Conservation (phyloP, 148 eudicot genomes). For the Linanthus parryae region DNA sequence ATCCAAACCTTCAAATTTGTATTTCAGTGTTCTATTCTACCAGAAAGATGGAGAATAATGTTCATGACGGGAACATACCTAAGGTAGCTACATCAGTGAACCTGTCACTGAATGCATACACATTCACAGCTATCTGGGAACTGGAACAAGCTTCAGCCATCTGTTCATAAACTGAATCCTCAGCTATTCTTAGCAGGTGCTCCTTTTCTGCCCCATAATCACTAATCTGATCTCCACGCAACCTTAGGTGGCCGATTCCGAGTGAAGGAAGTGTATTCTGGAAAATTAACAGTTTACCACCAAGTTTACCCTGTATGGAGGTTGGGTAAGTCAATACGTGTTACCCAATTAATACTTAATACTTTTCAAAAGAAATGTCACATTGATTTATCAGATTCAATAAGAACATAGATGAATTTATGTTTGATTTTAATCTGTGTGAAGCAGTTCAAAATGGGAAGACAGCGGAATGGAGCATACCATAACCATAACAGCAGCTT, state of each 20-base stretch:
- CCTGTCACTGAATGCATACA: constrained; percentile 91
- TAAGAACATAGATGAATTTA: too few species aligned
- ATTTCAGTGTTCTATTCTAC: too few species aligned
- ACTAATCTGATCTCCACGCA: constrained; percentile 79
- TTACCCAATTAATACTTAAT: too few species aligned
- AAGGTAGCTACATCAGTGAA: constrained; percentile 84
- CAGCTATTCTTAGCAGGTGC: constrained; percentile 62
- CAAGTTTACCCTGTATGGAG: constrained; percentile 66
- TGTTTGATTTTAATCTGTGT: too few species aligned
- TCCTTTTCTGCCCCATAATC: constrained; percentile 92
- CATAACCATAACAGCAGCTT: constrained; percentile 91
- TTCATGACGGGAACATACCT: too few species aligned
- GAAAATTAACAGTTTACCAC: constrained; percentile 89
- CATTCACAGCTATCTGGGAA: constrained; percentile 78
- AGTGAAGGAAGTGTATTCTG: constrained; percentile 85
- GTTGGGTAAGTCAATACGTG: too few species aligned
- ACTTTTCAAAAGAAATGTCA: too few species aligned
- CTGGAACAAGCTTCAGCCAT: constrained; percentile 93
- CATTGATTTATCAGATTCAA: too few species aligned
- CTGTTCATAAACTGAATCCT: constrained; percentile 93
- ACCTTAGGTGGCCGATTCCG: constrained; percentile 77
- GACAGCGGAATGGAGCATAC: constrained; percentile 29
- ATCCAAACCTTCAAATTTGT: too few species aligned
- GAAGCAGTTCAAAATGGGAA: constrained; percentile 1
- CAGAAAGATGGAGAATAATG: too few species aligned